These are phyloP conservation scores for Scheffersomyces cryptocercus DNA, from an alignment of 1,139 yeast genomes.

Conservation along the genomic window DNA sequence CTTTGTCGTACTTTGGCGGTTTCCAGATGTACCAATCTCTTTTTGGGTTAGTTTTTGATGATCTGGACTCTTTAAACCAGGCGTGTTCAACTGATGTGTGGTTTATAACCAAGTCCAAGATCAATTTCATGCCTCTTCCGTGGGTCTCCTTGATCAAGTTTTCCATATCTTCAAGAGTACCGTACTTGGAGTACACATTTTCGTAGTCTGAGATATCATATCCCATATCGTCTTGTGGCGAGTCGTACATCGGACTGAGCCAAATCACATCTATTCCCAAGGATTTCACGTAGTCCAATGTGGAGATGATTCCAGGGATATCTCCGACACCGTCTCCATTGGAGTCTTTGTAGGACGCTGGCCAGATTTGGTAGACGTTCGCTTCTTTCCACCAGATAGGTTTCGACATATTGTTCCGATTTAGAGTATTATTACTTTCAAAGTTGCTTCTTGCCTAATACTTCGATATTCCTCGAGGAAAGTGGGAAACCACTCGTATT, in stretches of 20 bases:
- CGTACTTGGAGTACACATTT: slow-evolving; percentile 23
- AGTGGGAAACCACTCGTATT: too few species aligned
- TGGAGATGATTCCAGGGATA: slow-evolving; percentile 23
- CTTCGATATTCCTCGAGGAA: too few species aligned
- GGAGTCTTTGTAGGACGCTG: slow-evolving; percentile 27
- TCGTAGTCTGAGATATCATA: slow-evolving; percentile 26
- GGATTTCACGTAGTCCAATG: slow-evolving; percentile 22
- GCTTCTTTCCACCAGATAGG: slow-evolving; percentile 25
- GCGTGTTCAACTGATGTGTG: slow-evolving; percentile 24
- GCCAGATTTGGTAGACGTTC: slow-evolving; percentile 27
- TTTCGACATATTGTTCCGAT: slow-evolving; percentile 5
- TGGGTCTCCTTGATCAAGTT: slow-evolving; percentile 18
- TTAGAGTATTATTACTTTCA: not conserved
- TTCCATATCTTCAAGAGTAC: slow-evolving; percentile 24
- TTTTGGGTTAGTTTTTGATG: slow-evolving; percentile 22
- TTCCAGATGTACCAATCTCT: slow-evolving; percentile 29
- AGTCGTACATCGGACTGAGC: slow-evolving; percentile 26
- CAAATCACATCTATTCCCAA: slow-evolving; percentile 24
- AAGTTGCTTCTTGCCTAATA: not conserved
- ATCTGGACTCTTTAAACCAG: slow-evolving; percentile 26
- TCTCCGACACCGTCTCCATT: slow-evolving; percentile 28
- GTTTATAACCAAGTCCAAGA: slow-evolving; percentile 26
- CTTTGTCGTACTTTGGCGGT: slow-evolving; percentile 17
- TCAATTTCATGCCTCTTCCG: slow-evolving; percentile 22
- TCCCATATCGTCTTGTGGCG: slow-evolving; percentile 29